Percentiles rank a stretch among this genome's conserved stretches.
phyloP scores from a whole-genome alignment of 257 asterid genomes.

The Ilex aquifolium region DNA sequence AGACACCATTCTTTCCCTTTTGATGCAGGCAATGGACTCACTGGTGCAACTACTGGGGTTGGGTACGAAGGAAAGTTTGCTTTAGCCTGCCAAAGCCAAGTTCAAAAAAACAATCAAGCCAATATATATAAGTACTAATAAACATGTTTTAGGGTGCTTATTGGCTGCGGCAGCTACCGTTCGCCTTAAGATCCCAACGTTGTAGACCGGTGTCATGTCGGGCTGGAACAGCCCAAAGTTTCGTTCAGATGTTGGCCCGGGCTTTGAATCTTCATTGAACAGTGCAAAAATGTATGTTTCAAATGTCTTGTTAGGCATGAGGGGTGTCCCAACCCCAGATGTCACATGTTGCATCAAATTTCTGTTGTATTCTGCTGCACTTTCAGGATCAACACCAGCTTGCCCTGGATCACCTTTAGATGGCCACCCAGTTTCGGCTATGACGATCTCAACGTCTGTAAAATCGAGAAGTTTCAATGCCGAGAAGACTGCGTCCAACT shows the following conservation, averaged over 20 bases:
- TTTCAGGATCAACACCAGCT: constrained; percentile 29
- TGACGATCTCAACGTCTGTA: constrained; percentile 34
- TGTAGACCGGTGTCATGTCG: constrained; percentile 41
- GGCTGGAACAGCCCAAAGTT: constrained; percentile 55
- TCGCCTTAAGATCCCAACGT: constrained; percentile 46
- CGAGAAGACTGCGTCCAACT: constrained; percentile 37
- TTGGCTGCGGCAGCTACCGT: constrained; percentile 24
- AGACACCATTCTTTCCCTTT: constrained; percentile 32
- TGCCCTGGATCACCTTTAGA: constrained; percentile 40
- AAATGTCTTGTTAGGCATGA: constrained; percentile 39
- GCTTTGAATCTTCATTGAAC: constrained; percentile 62
- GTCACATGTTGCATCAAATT: constrained; percentile 35
- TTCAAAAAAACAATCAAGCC: constrained; percentile 30
- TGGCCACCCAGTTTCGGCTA: constrained; percentile 58
- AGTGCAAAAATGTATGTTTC: constrained; percentile 45
- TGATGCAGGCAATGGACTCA: constrained; percentile 12
- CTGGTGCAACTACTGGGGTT: constrained; percentile 7
- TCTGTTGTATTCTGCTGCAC: constrained; percentile 33
- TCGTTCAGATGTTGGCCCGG: constrained; percentile 63
- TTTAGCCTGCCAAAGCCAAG: constrained; percentile 41
- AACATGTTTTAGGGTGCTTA: constrained; percentile 14
- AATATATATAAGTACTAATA: constrained; percentile 20
- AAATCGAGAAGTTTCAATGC: constrained; percentile 29
- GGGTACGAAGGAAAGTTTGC: constrained; percentile 18
- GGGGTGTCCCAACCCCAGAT: constrained; percentile 41